These are phyloP conservation scores for Sphaerulina populicola DNA, from an alignment of 2,329 filamentous ascomycete species.

Conservation along the genomic window DNA sequence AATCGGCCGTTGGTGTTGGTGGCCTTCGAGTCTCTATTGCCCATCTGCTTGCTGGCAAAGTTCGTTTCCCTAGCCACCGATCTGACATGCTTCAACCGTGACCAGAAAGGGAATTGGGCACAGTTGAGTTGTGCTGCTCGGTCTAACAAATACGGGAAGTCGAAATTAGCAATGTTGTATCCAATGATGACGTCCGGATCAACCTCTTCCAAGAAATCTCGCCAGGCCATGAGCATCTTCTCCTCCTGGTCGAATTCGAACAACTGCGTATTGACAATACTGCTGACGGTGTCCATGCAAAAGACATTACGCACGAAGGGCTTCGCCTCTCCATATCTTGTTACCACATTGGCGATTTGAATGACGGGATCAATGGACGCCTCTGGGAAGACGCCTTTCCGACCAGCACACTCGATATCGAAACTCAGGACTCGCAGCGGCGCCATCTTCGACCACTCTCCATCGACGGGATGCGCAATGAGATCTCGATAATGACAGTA, in stretches of 20 bases:
- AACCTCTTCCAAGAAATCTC: constrained; percentile 77
- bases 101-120: constrained; percentile 74
- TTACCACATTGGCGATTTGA: constrained; percentile 95
- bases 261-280: constrained; percentile 91
- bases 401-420: constrained; percentile 96
- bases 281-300: constrained; percentile 81
- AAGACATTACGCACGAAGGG: constrained; percentile 96
- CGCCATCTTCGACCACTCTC: constrained; percentile 97
- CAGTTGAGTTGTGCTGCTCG: constrained; percentile 79
- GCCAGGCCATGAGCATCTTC: constrained; percentile 88
- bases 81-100: constrained; percentile 61
- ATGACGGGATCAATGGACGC: constrained; percentile 88
- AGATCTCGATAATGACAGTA: constrained; percentile 73
- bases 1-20: constrained; percentile 92
- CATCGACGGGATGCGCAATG: constrained; percentile 77
- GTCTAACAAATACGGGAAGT: constrained; percentile 91
- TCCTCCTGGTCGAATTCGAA: constrained; percentile 73
- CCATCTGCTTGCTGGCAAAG: constrained; percentile 97
- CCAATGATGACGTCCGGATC: constrained; percentile 97
- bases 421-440: constrained; percentile 88
- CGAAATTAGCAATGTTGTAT: constrained; percentile 98
- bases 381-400: constrained; percentile 95
- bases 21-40: constrained; percentile 83
- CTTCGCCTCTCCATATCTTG: constrained; percentile 86
- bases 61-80: constrained; percentile 71